phyloP scores from a whole-genome alignment of 371 early-diverging fungal genomes.

The Mucor velutinosus region DNA sequence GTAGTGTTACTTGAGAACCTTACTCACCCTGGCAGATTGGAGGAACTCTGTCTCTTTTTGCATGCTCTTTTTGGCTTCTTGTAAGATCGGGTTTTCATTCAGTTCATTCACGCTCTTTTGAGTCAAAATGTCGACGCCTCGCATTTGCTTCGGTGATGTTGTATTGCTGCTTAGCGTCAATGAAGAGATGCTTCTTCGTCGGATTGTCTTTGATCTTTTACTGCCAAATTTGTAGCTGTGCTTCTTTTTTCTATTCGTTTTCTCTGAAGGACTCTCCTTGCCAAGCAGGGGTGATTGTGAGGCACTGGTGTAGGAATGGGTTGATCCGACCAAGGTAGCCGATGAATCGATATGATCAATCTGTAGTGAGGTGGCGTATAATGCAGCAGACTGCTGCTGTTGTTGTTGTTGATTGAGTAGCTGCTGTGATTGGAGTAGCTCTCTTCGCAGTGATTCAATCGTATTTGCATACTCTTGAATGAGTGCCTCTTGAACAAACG shows the following conservation, averaged over 20 bases:
- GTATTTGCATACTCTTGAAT: conserved; percentile 27
- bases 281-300: not conserved
- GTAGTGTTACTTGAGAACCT: not conserved
- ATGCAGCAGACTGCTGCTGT: not conserved
- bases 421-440: conserved; percentile 20
- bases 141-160: not conserved
- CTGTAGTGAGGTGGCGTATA: not conserved
- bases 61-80: conserved; percentile 16
- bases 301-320: not conserved
- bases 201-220: conserved; percentile 13
- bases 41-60: conserved; percentile 16
- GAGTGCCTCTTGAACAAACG: not conserved
- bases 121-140: not conserved
- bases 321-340: conserved; percentile 18
- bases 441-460: conserved; percentile 19
- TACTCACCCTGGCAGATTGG: conserved; percentile 12
- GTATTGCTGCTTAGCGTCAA: not conserved
- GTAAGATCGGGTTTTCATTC: conserved; percentile 4
- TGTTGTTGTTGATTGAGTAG: conserved; percentile 5
- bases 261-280: conserved; percentile 4
- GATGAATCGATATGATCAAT: conserved; percentile 21
- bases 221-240: conserved; percentile 13
- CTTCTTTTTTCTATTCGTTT: conserved; percentile 15
- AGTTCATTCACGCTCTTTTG: not conserved
- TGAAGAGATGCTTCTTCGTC: conserved; percentile 10